Conservation (phyloP, 331 rosid species). For the Saraca asoca region DNA sequence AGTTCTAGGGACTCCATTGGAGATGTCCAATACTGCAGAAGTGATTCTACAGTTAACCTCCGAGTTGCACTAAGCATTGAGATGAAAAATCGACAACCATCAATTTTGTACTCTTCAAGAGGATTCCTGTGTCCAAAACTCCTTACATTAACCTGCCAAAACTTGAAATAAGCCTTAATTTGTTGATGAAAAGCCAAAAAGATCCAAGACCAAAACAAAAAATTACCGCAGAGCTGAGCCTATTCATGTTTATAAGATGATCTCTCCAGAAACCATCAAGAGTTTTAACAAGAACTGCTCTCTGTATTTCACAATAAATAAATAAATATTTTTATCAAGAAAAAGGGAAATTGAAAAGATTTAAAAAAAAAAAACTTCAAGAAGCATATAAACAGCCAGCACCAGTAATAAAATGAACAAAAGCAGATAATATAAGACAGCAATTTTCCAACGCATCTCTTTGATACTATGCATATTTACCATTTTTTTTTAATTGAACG, state of each 20-base stretch:
- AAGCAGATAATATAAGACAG: slow-evolving; percentile 23
- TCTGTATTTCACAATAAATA: slow-evolving; percentile 52
- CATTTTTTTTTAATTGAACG: no score
- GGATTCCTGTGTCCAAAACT: slow-evolving; percentile 98
- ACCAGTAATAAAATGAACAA: slow-evolving; percentile 21
- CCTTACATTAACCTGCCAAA: slow-evolving; percentile 85
- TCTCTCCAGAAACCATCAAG: slow-evolving; percentile 97
- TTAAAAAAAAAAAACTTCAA: no score
- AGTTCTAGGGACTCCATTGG: slow-evolving; percentile 81
- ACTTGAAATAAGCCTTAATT: slow-evolving; percentile 36
- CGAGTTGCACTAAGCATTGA: slow-evolving; percentile 97
- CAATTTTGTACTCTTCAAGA: slow-evolving; percentile 95
- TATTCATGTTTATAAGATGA: slow-evolving; percentile 96
- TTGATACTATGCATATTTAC: slow-evolving; percentile 16
- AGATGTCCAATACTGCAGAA: slow-evolving; percentile 88
- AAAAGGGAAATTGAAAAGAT: slow-evolving; percentile 11
- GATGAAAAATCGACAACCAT: slow-evolving; percentile 94
- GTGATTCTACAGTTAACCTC: slow-evolving; percentile 85
- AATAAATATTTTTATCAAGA: not conserved
- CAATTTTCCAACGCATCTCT: slow-evolving; percentile 9
- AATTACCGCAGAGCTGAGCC: slow-evolving; percentile 89
- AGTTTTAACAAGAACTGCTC: slow-evolving; percentile 91
- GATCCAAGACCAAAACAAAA: slow-evolving; percentile 19
- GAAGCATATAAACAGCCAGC: slow-evolving; percentile 12
- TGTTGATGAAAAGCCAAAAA: slow-evolving; percentile 30